phyloP scores from a whole-genome alignment of 2,329 filamentous ascomycete species.

The Alternaria rosae region DNA sequence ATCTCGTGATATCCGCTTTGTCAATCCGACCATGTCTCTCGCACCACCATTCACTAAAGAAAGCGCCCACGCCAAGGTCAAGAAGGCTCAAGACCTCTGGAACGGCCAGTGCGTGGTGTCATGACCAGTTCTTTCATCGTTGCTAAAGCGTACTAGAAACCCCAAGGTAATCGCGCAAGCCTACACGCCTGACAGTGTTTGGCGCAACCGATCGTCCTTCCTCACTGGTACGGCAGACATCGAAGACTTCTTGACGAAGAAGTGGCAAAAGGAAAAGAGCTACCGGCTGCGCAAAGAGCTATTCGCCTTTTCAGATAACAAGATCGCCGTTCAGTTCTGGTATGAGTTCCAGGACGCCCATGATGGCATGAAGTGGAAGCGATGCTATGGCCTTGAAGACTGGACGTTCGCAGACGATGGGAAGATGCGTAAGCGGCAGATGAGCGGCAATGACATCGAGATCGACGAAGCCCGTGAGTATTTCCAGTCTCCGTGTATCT shows the following conservation, averaged over 20 bases:
- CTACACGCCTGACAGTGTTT: conserved; percentile 79
- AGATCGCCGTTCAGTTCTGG: conserved; percentile 90
- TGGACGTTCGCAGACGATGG: conserved; percentile 78
- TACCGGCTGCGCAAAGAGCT: conserved; percentile 84
- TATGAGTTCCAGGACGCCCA: conserved; percentile 77
- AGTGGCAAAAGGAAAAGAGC: conserved; percentile 75
- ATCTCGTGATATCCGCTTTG: neutral
- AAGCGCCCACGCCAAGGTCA: conserved; percentile 77
- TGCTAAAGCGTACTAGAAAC: conserved; percentile 57
- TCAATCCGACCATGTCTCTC: conserved; percentile 49
- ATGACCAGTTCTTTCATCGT: neutral
- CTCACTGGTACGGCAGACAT: conserved; percentile 73
- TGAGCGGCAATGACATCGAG: conserved; percentile 76
- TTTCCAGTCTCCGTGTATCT: neutral
- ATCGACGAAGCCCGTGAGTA: conserved; percentile 60
- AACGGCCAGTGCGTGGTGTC: conserved; percentile 69
- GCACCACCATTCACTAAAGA: conserved; percentile 78
- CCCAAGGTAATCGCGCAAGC: conserved; percentile 71
- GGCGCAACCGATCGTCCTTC: conserved; percentile 79
- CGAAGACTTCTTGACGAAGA: conserved; percentile 70
- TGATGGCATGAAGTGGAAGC: conserved; percentile 69
- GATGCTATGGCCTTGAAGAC: conserved; percentile 85
- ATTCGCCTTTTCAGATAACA: conserved; percentile 77
- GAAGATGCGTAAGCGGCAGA: conserved; percentile 75
- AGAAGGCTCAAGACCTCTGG: conserved; percentile 83